A percentile compares a stretch with the other conserved stretches of the same genome.
Evolutionary conservation across 2,329 filamentous ascomycete genomes (phyloP).

Genomic region (Verticillium nubilum): DNA sequence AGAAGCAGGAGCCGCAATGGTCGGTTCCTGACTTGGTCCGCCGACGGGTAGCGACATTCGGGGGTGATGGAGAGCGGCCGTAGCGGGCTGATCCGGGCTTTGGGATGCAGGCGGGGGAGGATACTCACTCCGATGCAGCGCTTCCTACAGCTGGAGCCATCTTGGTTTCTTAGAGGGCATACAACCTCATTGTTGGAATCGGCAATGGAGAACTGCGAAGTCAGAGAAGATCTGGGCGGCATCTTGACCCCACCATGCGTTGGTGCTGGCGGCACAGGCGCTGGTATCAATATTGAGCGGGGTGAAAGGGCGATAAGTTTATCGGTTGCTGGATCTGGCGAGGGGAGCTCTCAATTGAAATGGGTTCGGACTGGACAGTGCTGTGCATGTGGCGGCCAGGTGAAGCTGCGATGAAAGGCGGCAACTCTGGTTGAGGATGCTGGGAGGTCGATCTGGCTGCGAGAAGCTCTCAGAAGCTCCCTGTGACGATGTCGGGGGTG

Average conservation of each 20-base stretch:
- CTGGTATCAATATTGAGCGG: slow-evolving; percentile 28
- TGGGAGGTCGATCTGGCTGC: slow-evolving; percentile 6
- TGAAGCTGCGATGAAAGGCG: slow-evolving; percentile 2
- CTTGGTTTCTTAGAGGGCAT: slow-evolving; percentile 91
- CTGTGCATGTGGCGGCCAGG: slow-evolving; percentile 8
- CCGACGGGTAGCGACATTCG: not conserved
- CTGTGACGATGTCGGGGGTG: slow-evolving; percentile 17
- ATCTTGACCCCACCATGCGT: slow-evolving; percentile 57
- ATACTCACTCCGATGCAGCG: slow-evolving; percentile 92
- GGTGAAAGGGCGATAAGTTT: slow-evolving; percentile 15
- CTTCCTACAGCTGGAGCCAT: slow-evolving; percentile 95
- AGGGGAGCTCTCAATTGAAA: slow-evolving; percentile 24
- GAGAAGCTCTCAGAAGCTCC: slow-evolving; percentile 8
- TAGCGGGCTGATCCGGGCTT: not conserved
- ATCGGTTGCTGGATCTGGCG: slow-evolving; percentile 9
- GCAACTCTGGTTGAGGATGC: not conserved
- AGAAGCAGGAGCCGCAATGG: not conserved
- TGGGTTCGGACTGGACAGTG: slow-evolving; percentile 12
- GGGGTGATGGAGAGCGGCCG: not conserved
- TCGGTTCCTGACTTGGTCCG: not conserved
- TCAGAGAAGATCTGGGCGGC: slow-evolving; percentile 83
- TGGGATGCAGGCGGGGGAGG: not conserved
- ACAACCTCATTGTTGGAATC: slow-evolving; percentile 95
- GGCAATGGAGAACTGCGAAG: slow-evolving; percentile 85
- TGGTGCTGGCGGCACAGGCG: slow-evolving; percentile 7